Conservation (phyloP, 208 protist genomes). For the Leishmania arabica region DNA sequence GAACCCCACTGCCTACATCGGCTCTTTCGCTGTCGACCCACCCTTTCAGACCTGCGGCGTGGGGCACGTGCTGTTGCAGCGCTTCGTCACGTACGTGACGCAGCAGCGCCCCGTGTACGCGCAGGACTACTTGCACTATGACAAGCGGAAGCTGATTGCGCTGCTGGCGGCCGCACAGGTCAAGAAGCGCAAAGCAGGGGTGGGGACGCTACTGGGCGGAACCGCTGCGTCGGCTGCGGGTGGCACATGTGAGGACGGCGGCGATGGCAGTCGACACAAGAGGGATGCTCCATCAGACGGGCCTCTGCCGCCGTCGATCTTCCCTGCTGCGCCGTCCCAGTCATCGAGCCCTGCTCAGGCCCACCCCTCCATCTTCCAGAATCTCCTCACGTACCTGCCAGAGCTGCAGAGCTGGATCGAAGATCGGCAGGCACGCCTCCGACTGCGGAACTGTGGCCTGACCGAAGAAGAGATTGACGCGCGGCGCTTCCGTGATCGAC, state of each 20-base stretch:
- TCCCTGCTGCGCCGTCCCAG: neutral
- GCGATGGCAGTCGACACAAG: neutral
- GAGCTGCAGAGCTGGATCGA: slow-evolving; percentile 28
- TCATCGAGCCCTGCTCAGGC: neutral
- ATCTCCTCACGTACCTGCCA: slow-evolving; percentile 16
- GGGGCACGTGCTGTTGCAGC: slow-evolving; percentile 52
- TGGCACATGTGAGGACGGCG: neutral
- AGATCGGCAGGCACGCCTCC: slow-evolving; percentile 21
- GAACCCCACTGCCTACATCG: slow-evolving; percentile 76
- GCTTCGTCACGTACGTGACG: slow-evolving; percentile 58
- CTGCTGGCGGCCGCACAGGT: slow-evolving; percentile 31
- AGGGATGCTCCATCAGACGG: neutral
- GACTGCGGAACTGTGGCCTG: slow-evolving; percentile 23
- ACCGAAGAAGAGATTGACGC: slow-evolving; percentile 22
- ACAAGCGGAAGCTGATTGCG: slow-evolving; percentile 27
- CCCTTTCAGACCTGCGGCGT: slow-evolving; percentile 61
- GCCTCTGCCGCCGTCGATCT: neutral
- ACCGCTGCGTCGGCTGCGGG: neutral
- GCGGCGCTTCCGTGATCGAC: slow-evolving; percentile 21
- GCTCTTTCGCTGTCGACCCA: slow-evolving; percentile 63
- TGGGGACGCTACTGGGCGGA: neutral
- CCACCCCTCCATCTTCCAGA: slow-evolving; percentile 1
- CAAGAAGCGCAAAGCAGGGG: slow-evolving; percentile 8
- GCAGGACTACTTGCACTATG: slow-evolving; percentile 59
- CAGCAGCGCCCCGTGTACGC: slow-evolving; percentile 52